Percentiles rank a stretch among this genome's conserved stretches.
phyloP scores from a whole-genome alignment of 2,329 filamentous ascomycete genomes.

The Penicillium thymicola region DNA sequence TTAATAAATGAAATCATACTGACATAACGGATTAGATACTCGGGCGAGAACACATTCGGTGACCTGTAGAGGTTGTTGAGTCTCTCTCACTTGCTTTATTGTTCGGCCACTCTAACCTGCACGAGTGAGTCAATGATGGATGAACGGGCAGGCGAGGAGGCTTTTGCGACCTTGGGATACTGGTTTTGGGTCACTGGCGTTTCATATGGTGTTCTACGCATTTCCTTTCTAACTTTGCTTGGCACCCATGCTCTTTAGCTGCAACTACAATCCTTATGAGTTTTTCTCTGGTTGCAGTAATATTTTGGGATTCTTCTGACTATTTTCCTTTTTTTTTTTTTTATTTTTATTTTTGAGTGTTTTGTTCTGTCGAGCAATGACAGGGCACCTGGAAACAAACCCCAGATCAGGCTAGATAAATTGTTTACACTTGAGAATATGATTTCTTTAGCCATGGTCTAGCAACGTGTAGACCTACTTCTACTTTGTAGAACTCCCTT shows the following conservation, averaged over 20 bases:
- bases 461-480: background rate
- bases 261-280: constrained; percentile 5
- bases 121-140: constrained; percentile 1
- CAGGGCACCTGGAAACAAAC: background rate
- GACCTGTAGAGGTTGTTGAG: constrained; percentile 24
- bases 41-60: constrained; percentile 98
- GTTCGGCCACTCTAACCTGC: constrained; percentile 6
- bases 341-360: background rate
- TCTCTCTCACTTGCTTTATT: constrained; percentile 11
- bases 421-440: background rate
- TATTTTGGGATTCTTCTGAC: background rate
- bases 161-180: constrained; percentile 10
- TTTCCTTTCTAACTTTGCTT: constrained; percentile 17
- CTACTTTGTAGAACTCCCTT: background rate
- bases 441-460: background rate
- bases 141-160: constrained; percentile 6
- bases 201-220: constrained; percentile 22
- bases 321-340: background rate
- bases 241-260: constrained; percentile 15
- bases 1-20: constrained; percentile 14
- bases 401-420: constrained; percentile 1
- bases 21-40: constrained; percentile 61
- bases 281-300: background rate
- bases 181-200: constrained; percentile 21
- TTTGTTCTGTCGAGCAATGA: background rate